A percentile compares a stretch with the other conserved stretches of the same genome.
Evolutionary conservation across 257 asterid genomes (phyloP).

Genomic region (Nicotiana paniculata): DNA sequence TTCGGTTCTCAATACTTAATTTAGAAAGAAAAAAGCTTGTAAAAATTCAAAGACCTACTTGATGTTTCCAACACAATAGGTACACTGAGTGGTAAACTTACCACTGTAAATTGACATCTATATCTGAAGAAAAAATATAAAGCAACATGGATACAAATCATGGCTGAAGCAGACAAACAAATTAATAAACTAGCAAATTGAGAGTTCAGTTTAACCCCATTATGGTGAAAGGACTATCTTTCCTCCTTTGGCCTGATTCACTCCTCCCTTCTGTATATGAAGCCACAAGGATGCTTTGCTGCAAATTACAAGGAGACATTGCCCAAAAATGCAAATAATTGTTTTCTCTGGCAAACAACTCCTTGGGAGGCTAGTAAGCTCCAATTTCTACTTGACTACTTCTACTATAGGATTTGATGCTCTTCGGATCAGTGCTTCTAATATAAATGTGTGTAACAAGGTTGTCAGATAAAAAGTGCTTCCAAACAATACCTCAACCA

Average conservation of each 20-base stretch:
- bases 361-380: not conserved
- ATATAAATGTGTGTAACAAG: not conserved
- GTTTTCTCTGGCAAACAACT: not conserved
- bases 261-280: not conserved
- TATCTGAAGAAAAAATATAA: not conserved
- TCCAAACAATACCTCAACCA: not conserved
- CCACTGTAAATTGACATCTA: not conserved
- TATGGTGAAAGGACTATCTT: not conserved
- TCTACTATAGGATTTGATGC: not conserved
- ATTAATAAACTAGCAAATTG: not conserved
- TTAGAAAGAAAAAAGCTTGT: not conserved
- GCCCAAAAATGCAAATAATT: not conserved
- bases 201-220: not conserved
- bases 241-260: not conserved
- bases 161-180: not conserved
- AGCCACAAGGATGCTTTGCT: not conserved
- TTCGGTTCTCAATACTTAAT: not conserved
- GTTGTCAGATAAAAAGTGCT: not conserved
- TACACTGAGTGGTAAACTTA: not conserved
- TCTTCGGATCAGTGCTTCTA: not conserved
- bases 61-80: not conserved
- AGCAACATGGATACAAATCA: not conserved
- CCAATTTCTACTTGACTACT: not conserved
- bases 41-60: not conserved
- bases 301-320: not conserved